Percentiles rank a stretch among this genome's conserved stretches.
Evolutionary conservation across 75 land plant genomes (phyloP).

Genomic region (Selaginella tamariscina): DNA sequence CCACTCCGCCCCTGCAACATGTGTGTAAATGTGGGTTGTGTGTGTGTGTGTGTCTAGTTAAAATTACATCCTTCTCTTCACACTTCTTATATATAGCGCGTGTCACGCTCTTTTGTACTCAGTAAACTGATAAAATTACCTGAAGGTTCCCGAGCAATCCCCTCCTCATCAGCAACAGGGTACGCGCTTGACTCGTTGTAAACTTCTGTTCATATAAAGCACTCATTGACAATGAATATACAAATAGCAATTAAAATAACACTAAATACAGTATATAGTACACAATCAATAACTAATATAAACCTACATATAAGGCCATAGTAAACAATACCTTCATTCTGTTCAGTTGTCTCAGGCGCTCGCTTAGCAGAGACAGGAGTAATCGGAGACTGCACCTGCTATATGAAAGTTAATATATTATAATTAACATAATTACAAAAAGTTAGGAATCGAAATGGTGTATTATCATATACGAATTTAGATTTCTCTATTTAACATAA

Average conservation of each 20-base stretch:
- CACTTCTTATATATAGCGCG: no score
- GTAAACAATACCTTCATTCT: neutral
- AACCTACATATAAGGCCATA: neutral
- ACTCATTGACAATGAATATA: neutral
- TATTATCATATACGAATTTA: no score
- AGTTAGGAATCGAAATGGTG: no score
- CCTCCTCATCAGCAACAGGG: neutral
- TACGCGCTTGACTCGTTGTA: neutral
- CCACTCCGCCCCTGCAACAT: neutral
- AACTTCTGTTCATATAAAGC: neutral
- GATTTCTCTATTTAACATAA: no score
- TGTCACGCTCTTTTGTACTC: no score
- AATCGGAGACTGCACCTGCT: constrained; percentile 44
- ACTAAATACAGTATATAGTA: neutral
- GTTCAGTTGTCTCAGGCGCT: constrained; percentile 19
- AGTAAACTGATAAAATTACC: no score
- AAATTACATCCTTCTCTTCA: no score
- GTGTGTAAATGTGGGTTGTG: no score
- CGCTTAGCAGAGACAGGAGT: constrained; percentile 17
- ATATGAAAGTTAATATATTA: no score
- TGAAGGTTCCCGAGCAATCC: neutral
- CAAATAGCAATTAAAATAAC: no score
- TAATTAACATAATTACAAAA: no score
- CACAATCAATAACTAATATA: neutral
- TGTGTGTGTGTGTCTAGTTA: no score